Percentiles rank a stretch among this genome's conserved stretches.
These are phyloP conservation scores for Naganishia friedmannii DNA, from an alignment of 768 basidiomycete species.

Conservation along the genomic window DNA sequence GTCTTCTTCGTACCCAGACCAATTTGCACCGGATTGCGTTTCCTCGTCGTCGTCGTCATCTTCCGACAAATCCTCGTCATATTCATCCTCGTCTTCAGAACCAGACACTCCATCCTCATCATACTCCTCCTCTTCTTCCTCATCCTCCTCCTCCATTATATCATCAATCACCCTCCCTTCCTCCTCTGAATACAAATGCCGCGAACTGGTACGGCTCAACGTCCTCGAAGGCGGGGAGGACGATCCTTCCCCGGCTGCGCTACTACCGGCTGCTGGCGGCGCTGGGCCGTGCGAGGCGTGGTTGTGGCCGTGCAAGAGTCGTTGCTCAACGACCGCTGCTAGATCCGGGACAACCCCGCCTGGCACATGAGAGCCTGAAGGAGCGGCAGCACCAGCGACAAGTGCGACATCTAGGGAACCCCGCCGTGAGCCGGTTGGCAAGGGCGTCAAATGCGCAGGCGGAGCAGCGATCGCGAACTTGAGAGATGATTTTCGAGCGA, in stretches of 20 bases:
- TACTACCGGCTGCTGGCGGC: too few relatives aligned
- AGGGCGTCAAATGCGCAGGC: neutral
- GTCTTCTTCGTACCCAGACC: slow-evolving; percentile 33
- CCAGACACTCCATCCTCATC: neutral
- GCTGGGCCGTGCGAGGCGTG: too few relatives aligned
- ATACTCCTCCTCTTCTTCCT: neutral
- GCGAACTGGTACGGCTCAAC: neutral
- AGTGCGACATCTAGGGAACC: neutral
- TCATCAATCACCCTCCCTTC: slow-evolving; percentile 15
- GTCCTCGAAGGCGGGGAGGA: neutral
- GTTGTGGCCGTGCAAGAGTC: too few relatives aligned
- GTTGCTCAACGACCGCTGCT: neutral
- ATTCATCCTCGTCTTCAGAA: neutral
- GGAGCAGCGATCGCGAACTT: slow-evolving; percentile 11
- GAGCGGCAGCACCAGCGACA: neutral
- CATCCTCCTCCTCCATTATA: slow-evolving; percentile 11
- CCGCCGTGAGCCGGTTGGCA: neutral
- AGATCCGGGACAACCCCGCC: too few relatives aligned
- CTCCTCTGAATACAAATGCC: neutral
- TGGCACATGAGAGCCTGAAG: too few relatives aligned
- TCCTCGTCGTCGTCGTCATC: slow-evolving; percentile 18
- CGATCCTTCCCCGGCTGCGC: neutral
- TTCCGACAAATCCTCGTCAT: slow-evolving; percentile 17
- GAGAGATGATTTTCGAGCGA: slow-evolving; percentile 2
- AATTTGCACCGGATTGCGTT: neutral